phyloP scores from a whole-genome alignment of 73 alveolate species.

The Tetrahymena borealis region DNA sequence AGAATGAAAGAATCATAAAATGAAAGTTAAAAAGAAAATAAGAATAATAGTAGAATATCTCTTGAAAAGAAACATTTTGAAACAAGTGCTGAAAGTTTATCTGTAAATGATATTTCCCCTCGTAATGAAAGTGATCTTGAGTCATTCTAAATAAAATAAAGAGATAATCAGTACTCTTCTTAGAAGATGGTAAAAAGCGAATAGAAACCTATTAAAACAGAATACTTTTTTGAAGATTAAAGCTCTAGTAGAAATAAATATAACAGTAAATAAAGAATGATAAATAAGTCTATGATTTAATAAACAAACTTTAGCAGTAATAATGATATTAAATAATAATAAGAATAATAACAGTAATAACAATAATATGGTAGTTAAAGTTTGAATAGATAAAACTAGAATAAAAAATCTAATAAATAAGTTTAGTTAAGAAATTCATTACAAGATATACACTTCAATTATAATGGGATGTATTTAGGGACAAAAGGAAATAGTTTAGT shows the following conservation, averaged over 20 bases:
- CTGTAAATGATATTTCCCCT: background rate
- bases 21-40: background rate
- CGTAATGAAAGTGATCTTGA: background rate
- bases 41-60: background rate
- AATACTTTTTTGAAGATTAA: background rate
- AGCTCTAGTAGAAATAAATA: background rate
- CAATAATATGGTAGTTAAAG: background rate
- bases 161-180: background rate
- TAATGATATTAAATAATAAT: background rate
- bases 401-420: background rate
- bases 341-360: background rate
- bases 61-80: background rate
- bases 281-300: background rate
- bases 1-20: background rate
- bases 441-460: background rate
- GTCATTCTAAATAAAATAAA: background rate
- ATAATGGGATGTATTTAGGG: background rate
- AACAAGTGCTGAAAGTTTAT: background rate
- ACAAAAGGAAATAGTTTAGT: background rate
- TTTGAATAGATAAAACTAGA: background rate
- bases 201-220: background rate
- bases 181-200: background rate
- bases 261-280: background rate
- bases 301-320: background rate
- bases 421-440: background rate